Evolutionary conservation across 352 stramenopile genomes (phyloP), one percentile per base, ranked within the genome.

Genomic region (Pythium folliculosum): DNA sequence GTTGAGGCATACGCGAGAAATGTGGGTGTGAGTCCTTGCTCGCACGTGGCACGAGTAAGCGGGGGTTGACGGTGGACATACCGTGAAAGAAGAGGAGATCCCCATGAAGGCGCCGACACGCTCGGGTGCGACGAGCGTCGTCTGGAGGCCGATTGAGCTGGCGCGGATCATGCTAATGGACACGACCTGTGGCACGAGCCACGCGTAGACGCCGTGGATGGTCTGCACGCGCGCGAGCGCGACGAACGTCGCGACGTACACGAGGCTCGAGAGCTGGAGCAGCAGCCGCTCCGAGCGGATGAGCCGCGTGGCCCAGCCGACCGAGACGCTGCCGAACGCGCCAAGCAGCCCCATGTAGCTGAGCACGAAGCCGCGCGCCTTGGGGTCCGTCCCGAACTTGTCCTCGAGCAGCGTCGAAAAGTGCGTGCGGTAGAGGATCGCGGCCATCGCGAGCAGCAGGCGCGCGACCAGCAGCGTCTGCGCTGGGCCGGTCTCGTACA

Each of bases 271-370:
- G 44, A 82, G 55, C 70, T 94, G 84, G 52, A 94, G 63, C 65
- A 90, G 62, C 38, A 88, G 60, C n/a, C 74, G 80, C 65, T 90
- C 80, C 5, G 80, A 89, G 51, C 67, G 75, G 13, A 87, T 65
- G 16, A 77, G 47, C 17, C 73, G 73, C 49, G 80, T 80, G 9
- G 82, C 68, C 32, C 82, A 69, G 8, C 83, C 86, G 32, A 94
- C 86, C 1, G 80, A 79, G 27, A 84, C 78, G 60, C 86, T 92
- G 17, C 83, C 81, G 27, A 85, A 62, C 19, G 86, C 85, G 3
- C 82, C 84, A 13, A 94, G 72, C 43, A 91, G 37, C 4, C 86
- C 86, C 81, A 92, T 92, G 76, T 94, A 94, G 64, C 86, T 92
- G 37, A 94, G 72, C 60, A 94, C 52, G 48, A 90, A 92, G 17